Evolutionary conservation across 495 filamentous ascomycete species (phyloP), one percentile per base, ranked within the genome.

Genomic region (Amphirosellinia nigrospora): DNA sequence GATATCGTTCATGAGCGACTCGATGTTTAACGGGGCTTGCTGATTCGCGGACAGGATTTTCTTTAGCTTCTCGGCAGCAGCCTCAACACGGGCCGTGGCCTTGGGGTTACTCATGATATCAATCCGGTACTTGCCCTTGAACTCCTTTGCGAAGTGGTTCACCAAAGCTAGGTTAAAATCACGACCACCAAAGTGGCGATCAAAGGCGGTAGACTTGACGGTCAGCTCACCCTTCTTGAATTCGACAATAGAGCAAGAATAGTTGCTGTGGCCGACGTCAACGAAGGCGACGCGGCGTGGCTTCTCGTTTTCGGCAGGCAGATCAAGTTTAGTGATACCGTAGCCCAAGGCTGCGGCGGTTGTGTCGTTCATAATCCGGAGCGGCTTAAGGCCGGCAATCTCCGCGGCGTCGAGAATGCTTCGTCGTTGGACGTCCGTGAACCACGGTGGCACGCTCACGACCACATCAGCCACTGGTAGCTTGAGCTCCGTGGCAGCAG

Each of bases 41-140:
- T 94, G 90, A 81, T 98, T 98, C 74, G 96, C 96, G 16, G 96
- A 98, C 66, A 99, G 87, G 64, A 99, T 91, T 89, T 98, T 98
- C 93, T 99, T 99, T 77, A 97, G 79, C 88, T 97, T 98, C 87
- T 99, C 96, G 60, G 93, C 92, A 56, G 92, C 94, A 64, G 93
- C 90, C 16, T 91, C 83, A 75, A 97, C 92, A 77, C 96, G 93
- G 69, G 93, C 87, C 81, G 90, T 87, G 65, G 94, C 96, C 87
- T 98, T 97, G 70, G 89, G 85, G 84, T 98, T 93, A 69, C 88
- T 89, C 74, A 90, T 86, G 85, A 99, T 94, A 80, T 97, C 92
- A 70, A 96, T 90, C 87, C 91, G 93, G 85, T 92, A 94, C 81
- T 94, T 92, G 83, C 93, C 91, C 82, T 92, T 92, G 86, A 98